Percentiles rank a stretch among this genome's conserved stretches.
Evolutionary conservation across 106 monocot species (phyloP).

Genomic region (Gastrodia elata): DNA sequence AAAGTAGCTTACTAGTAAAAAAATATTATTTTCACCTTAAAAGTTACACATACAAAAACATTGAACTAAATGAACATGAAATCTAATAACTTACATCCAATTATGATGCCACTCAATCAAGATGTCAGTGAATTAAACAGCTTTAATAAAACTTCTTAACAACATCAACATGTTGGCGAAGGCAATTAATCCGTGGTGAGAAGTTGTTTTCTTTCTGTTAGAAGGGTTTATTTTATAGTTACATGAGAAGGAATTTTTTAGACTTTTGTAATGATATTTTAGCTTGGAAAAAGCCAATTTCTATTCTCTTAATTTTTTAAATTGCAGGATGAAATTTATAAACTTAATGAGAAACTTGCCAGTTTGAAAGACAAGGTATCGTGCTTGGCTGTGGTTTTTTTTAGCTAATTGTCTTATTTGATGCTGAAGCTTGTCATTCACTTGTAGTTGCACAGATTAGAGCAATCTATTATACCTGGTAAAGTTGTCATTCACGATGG

Average conservation of each 20-base stretch:
- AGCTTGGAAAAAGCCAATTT: background rate
- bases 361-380: constrained; percentile 40
- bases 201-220: background rate
- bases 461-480: constrained; percentile 11
- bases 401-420: background rate
- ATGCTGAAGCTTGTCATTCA: background rate
- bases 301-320: background rate
- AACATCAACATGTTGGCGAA: no score
- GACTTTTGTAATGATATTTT: background rate
- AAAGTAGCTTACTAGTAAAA: no score
- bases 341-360: constrained; percentile 26
- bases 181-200: no score
- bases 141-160: no score
- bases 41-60: no score
- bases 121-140: no score
- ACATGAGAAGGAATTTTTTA: background rate
- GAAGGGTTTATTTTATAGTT: background rate
- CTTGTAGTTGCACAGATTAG: constrained; percentile 20
- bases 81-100: no score
- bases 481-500: background rate
- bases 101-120: no score
- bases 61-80: no score
- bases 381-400: background rate
- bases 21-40: no score
- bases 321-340: constrained; percentile 45